These are phyloP conservation scores for Boletus holoroseus DNA, from an alignment of 1,284 basidiomycete species.

Conservation along the genomic window DNA sequence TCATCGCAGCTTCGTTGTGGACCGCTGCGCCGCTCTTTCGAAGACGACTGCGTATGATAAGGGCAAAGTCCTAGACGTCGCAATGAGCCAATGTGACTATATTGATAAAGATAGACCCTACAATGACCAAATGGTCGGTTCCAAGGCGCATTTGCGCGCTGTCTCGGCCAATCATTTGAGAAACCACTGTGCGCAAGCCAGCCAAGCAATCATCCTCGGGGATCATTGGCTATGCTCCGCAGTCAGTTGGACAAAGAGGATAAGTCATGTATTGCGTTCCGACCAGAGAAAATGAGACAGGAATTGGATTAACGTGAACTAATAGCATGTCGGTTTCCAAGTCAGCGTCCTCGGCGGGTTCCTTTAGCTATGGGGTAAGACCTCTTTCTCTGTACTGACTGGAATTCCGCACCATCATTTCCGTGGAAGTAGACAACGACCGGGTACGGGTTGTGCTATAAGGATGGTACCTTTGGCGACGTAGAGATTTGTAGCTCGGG, in stretches of 20 bases:
- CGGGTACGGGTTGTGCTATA: slow-evolving; percentile 8
- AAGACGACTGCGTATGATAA: slow-evolving; percentile 15
- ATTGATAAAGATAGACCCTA: slow-evolving; percentile 1
- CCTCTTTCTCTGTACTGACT: neutral
- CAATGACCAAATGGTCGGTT: slow-evolving; percentile 19
- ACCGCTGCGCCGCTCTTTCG: neutral
- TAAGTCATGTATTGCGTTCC: neutral
- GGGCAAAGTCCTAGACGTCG: slow-evolving; percentile 21
- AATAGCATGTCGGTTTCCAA: slow-evolving; percentile 3
- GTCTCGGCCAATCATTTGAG: slow-evolving; percentile 21
- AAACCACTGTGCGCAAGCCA: slow-evolving; percentile 18
- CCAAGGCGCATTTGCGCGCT: slow-evolving; percentile 8
- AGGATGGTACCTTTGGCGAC: slow-evolving; percentile 20
- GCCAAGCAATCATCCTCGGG: slow-evolving; percentile 21
- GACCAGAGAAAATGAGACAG: slow-evolving; percentile 16
- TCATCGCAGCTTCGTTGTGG: neutral
- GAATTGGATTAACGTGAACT: neutral
- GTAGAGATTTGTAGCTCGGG: slow-evolving; percentile 21
- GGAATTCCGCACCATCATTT: slow-evolving; percentile 8
- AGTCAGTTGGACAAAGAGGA: slow-evolving; percentile 3
- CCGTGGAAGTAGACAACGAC: neutral
- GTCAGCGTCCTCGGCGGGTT: slow-evolving; percentile 7
- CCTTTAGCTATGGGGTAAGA: slow-evolving; percentile 15
- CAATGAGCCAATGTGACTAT: slow-evolving; percentile 2
- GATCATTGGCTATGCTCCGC: slow-evolving; percentile 6